Base-by-base conservation (phyloP, 2,329 filamentous ascomycete species). In the Paramyrothecium sp. region DNA sequence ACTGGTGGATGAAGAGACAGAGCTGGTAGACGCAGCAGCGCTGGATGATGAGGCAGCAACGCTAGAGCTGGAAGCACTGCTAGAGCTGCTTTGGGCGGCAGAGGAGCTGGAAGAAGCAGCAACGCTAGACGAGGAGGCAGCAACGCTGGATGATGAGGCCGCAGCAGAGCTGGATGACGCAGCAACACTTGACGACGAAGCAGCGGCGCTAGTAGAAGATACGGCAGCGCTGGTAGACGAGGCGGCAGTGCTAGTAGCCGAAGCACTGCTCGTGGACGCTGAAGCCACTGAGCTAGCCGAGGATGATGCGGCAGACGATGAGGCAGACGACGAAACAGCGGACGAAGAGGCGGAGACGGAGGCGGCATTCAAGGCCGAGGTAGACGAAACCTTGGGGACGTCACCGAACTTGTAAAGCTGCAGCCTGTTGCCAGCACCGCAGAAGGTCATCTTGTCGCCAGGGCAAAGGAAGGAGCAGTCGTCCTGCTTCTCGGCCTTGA, bases 401-500 rank as follows among this genome's bases (percentile, higher is more conserved):
- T 44, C 38, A 44, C 38, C 38, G 13, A 44, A 44, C 56, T 63
- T 63, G 58, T 76, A 77, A 0, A 76, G 59, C 20, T 71, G 67
- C 1, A 76, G 61, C 4, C 71, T 63, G 23, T 66, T 61, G 0
- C 68, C 66, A 0, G 70, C 73, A 38, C 75, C 75, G 5, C 75
- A 77, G 50, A 67, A 73, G 46, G 75, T 63, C 0, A 61, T 60
- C 7, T 55, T 61, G 34, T 75, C 66, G 0, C 74, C 74, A 0
- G 64, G 59, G 10, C 74, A 76, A 0, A 59, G 57, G 23, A 73
- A 69, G 2, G 65, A 69, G 56, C 74, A 76, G 11, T 74, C 72
- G 0, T 59, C 60, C 13, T 73, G 65, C 21, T 70, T 67, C 7
- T 55, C 52, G 1, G 70, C 69, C 33, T 66, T 60, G 17, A 61